Base-by-base conservation (phyloP, 352 stramenopile species). In the Elongisporangium prolatum region DNA sequence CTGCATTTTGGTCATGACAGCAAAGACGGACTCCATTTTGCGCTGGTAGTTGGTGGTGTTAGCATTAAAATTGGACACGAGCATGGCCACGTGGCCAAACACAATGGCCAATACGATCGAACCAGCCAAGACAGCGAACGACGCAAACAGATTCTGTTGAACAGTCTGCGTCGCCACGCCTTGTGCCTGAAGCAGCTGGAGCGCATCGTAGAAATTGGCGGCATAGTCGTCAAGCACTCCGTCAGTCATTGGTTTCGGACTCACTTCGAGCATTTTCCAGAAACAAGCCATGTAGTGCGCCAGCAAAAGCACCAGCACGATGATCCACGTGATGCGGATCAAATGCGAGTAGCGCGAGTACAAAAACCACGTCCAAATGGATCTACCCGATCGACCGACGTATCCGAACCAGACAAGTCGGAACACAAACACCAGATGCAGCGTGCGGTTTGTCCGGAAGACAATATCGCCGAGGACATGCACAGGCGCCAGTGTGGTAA, bases 261-360 rank as follows among this genome's bases (percentile, higher is more conserved):
- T n/a, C n/a, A n/a, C n/a, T n/a, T n/a, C n/a, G n/a, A 83, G 67
- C 54, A 74, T 14, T 59, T 75, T 69, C 79, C 76, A 89, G n/a
- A 65, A 56, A 28, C 79, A 89, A 2, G 76, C 75, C 13, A 80
- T 74, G 48, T 84, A 73, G 55, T 86, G 77, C 13, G 69, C 65
- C 18, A 80, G 70, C 18, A 71, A 61, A 9, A 87, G 49, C 7
- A 87, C 50, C n/a, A 77, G 24, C 9, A 48, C n/a, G 1, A 88
- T 49, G 38, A 84, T 67, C 5, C 65, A 63, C 48, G 63, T 52
- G 10, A 87, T 73, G 16, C 69, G 65, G 18, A 86, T 55, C 4
- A 78, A 24, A 50, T 84, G 66, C 0, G 66, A 77, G 28, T 73
- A 74, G 5, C 69, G 63, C 3, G 69, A 82, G 59, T 80, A 86